A percentile compares a stretch with the other conserved stretches of the same genome.
phyloP scores from a whole-genome alignment of 306 rosid genomes.

The Cucurbita moschata region DNA sequence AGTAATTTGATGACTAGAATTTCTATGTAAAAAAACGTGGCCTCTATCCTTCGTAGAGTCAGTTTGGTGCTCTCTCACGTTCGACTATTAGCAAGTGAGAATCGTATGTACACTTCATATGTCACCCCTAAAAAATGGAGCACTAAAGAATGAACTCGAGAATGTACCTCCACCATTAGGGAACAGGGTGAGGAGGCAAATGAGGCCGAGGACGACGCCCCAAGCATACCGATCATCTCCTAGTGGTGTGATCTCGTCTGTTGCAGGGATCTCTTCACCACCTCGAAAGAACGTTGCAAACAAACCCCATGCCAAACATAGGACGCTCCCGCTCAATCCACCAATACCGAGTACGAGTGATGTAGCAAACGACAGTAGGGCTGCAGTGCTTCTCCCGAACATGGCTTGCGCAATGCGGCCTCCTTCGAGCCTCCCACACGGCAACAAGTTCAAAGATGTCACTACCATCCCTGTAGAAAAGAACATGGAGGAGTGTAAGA shows the following conservation, averaged over 20 bases:
- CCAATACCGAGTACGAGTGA: slow-evolving; percentile 75
- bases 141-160: slow-evolving; percentile 50
- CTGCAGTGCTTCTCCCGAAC: slow-evolving; percentile 66
- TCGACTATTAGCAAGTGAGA: neutral
- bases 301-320: slow-evolving; percentile 91
- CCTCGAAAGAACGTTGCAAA: slow-evolving; percentile 86
- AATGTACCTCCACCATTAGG: slow-evolving; percentile 85
- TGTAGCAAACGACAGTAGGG: slow-evolving; percentile 56
- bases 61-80: neutral
- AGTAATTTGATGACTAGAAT: too few species aligned
- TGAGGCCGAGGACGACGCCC: slow-evolving; percentile 71
- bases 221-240: slow-evolving; percentile 70
- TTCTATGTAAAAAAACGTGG: neutral
- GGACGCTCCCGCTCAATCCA: slow-evolving; percentile 82
- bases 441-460: slow-evolving; percentile 78
- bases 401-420: slow-evolving; percentile 92
- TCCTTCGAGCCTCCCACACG: slow-evolving; percentile 85
- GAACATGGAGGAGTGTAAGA: neutral
- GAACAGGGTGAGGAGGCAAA: slow-evolving; percentile 78
- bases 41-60: neutral
- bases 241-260: slow-evolving; percentile 65
- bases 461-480: slow-evolving; percentile 84
- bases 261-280: slow-evolving; percentile 78
- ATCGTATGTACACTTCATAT: neutral
- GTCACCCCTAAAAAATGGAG: slow-evolving; percentile 68